Evolutionary conservation across 78 protist genomes (phyloP), one percentile per base, ranked within the genome.

Genomic region (Polysphondylium violaceum): DNA sequence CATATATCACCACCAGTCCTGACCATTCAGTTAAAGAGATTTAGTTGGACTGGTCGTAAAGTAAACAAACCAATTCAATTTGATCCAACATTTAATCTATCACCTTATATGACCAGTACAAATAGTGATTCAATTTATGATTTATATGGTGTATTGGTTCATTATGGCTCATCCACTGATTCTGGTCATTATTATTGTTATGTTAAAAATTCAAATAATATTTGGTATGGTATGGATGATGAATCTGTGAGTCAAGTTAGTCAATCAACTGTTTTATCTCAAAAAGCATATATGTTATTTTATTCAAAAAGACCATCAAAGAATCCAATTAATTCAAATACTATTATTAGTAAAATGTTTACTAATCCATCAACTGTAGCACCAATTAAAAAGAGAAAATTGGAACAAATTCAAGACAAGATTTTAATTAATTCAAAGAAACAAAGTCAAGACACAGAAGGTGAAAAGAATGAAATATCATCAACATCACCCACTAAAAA

Each of bases 141-240:
- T 50, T 88, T 98, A 25, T 89, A 87, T 81, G 98, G 75, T 6
- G 98, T 96, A 35, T 63, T 97, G 33, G 98, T 97, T 23, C 99
- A 98, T 72, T 14, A 31, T 6, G 99, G 99, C 21, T 33, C 29
- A 29, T 40, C 93, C 19, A 14, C 87, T 0, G 68, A 61, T 47
- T 76, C 92, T 4, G 99, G 99, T 43, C 99, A 98, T 73, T 98
- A 98, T 87, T 95, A 74, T 79, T 53, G 96, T 44, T 93, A 59
- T 65, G 77, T 77, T 29, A 75, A 77, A 23, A 35, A 60, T 51
- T 65, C 90, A 12, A 86, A 53, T 64, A 83, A 78, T 7, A 23
- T 76, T n/a, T 92, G 96, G 94, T 64, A 86, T 59, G 33, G 38
- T 29, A 35, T 86, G 69, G 75, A 93, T 55, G 96, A 93, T 53